Conservation (phyloP, 2,329 filamentous ascomycete genomes). For the Apiospora marii region DNA sequence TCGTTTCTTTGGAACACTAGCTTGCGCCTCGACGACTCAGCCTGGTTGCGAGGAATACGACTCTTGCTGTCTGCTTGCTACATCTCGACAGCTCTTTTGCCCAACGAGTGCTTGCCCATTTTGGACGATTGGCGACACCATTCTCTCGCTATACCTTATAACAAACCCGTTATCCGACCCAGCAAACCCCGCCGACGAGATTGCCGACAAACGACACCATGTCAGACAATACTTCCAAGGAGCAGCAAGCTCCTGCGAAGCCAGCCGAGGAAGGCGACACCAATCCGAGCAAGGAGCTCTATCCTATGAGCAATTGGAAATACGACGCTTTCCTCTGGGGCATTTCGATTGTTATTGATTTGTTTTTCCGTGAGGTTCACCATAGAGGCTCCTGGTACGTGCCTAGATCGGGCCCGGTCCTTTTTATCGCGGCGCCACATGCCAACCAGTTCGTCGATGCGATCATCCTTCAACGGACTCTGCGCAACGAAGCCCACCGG, state of each 20-base stretch:
- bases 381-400: constrained; percentile 95
- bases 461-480: constrained; percentile 88
- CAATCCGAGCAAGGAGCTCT: constrained; percentile 59
- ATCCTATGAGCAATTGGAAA: constrained; percentile 75
- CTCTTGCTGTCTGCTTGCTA: not conserved
- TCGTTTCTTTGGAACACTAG: constrained; percentile 16
- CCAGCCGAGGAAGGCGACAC: constrained; percentile 28
- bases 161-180: not conserved
- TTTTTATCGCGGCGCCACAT: constrained; percentile 96
- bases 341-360: constrained; percentile 85
- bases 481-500: constrained; percentile 85
- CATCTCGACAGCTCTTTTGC: not conserved
- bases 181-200: not conserved
- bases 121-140: not conserved
- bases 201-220: constrained; percentile 24
- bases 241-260: constrained; percentile 24
- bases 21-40: not conserved
- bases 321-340: constrained; percentile 82
- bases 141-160: not conserved
- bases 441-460: constrained; percentile 98
- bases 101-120: not conserved
- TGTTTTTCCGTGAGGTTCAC: constrained; percentile 98
- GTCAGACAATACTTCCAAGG: constrained; percentile 29
- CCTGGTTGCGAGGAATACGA: not conserved
- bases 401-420: constrained; percentile 84